Base-by-base conservation (phyloP, 2,329 filamentous ascomycete species). In the Aquanectria penicillioides region DNA sequence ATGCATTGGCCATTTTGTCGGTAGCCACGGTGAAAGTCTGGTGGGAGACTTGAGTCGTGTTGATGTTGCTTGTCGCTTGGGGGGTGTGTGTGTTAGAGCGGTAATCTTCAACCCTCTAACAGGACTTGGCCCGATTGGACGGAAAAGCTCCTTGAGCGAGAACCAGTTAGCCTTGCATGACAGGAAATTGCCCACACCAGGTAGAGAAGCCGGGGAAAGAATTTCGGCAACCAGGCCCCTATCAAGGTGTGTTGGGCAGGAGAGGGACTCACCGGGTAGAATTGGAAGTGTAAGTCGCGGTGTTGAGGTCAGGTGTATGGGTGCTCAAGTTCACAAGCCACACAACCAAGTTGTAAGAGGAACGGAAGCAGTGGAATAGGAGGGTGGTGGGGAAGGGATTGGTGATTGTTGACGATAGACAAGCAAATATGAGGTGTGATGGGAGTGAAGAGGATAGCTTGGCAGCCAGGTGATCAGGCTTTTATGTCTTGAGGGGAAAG, bases 1-100 rank as follows among this genome's bases (percentile, higher is more conserved):
- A 90, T 59, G 81, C 80, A 63, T 75, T 80, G 49, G 83, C 80
- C 73, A 88, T 80, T 57, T 81, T 70, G 61, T 64, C 54, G 52
- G 59, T 37, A 59, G 53, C 53, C 53, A 56, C 44, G 44, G 29
- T 62, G 44, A 59, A 60, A 59, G 53, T 47, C 52, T 38, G 37
- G 53, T 57, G 53, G 56, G 20, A 18, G 29, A 15, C 11, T 23
- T 31, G 20, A 55, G 51, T 57, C 62, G 58, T 65, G 59, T 64
- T 63, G 63, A 53, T 59, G 51, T 44, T 55, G 54, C 37, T 43
- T 25, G 36, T 25, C 13, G 41, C 34, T 63, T 37, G 47, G 62
- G n/a, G 47, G 58, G 44, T 47, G 36, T 50, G n/a, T 26, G 59
- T 52, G 57, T 47, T 38, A 36, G 61, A 46, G 46, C 25, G 37